Base-by-base conservation (phyloP, 306 rosid species). In the Prunus salicina region DNA sequence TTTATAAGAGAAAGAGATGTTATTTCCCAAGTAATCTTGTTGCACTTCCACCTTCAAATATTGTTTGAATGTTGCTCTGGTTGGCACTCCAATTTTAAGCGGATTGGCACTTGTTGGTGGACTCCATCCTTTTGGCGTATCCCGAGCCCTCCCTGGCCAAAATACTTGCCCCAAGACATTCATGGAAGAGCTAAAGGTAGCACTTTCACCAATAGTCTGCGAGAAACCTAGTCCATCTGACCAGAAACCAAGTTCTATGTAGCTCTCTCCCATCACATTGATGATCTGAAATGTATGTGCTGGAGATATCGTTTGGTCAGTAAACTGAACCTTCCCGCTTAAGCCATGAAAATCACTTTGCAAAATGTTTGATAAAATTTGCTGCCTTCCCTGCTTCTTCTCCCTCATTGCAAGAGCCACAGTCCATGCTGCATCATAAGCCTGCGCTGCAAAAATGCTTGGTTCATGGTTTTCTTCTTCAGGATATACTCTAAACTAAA, bases 381-480 rank as follows among this genome's bases (percentile, higher is more conserved):
- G 27, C 19, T 74, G 64, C 8, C 58, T 45, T 3, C 72, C 75
- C 32, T 1, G 27, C 3, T 5, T 62, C 4, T 55, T 74, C 56
- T 68, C 34, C 34, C 51, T 77, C 83, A 86, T 79, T 46, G 88
- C 85, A 64, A 67, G 67, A 73, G 80, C 85, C 5, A 75, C 68
- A 18, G 74, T 34, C 80, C 64, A 56, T 19, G 80, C 76, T 73
- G 86, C 88, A 76, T 82, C 89, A 73, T 86, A 84, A 3, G 93
- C 88, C 74, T 64, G 83, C 11, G 56, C 66, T 11, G 90, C 88
- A 69, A 64, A 82, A 62, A 64, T 47, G 66, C 90, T 79, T 22
- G 87, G 88, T 66, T 86, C 92, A n/a, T 61, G 38, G 60, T 78
- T 80, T n/a, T 73, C 53, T n/a, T 86, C 90, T 7, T 67, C 67